Evolutionary conservation across 108 stramenopile species (phyloP).

Genomic region (Aurantiochytrium sp.): DNA sequence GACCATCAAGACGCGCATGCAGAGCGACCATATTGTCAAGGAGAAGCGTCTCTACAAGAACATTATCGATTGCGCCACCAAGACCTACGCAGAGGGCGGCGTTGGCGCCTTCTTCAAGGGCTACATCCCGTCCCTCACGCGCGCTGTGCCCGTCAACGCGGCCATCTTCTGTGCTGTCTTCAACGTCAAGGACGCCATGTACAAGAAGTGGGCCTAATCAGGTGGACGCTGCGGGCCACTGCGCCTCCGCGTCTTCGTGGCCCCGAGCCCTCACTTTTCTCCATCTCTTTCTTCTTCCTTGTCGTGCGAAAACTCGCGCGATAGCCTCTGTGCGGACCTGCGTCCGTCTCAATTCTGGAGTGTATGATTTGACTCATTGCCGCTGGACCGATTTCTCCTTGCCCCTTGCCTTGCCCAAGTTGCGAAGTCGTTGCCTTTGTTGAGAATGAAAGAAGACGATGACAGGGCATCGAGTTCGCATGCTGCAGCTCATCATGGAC

Average conservation of each 20-base stretch:
- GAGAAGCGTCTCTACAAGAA: constrained; percentile 41
- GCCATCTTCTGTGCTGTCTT: constrained; percentile 42
- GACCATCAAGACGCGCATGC: constrained; percentile 50
- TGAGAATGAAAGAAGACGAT: too few relatives aligned
- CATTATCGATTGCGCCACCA: constrained; percentile 36
- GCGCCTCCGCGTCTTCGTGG: background rate
- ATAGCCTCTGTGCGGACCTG: too few relatives aligned
- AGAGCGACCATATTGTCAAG: constrained; percentile 46
- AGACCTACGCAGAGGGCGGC: constrained; percentile 47
- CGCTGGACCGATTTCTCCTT: too few relatives aligned
- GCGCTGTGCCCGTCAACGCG: constrained; percentile 49
- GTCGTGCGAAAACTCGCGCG: too few relatives aligned
- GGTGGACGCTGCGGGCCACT: background rate
- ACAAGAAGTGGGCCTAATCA: background rate
- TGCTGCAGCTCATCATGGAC: too few relatives aligned
- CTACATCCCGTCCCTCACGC: constrained; percentile 43
- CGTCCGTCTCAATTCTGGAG: too few relatives aligned
- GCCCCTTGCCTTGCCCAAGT: too few relatives aligned
- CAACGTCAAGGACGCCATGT: constrained; percentile 26
- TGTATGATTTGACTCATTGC: too few relatives aligned
- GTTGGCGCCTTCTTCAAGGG: constrained; percentile 46
- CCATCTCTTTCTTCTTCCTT: background rate
- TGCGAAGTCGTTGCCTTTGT: too few relatives aligned
- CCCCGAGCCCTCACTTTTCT: background rate
- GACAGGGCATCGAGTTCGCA: too few relatives aligned